Evolutionary conservation across 2,329 filamentous ascomycete genomes (phyloP), one percentile per base, ranked within the genome.

Genomic region (Penicillium palitans): DNA sequence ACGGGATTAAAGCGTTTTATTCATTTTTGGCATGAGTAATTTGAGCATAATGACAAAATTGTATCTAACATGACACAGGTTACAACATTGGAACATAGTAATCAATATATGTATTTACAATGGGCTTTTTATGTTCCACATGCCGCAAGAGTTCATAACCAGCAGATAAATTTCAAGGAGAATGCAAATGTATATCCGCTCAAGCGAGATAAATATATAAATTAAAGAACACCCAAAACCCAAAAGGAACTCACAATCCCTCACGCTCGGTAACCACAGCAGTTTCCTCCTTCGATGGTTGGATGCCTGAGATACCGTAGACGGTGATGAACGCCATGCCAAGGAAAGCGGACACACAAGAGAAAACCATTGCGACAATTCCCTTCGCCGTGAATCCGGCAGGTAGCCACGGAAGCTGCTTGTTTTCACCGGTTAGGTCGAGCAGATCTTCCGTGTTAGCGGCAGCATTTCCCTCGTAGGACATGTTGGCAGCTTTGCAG

Each of bases 341-440:
- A 7, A 90, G 65, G 49, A 92, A 78, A 2, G 89, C 91, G 17
- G 83, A 82, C 3, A 92, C 61, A 62, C 83, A 84, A 68, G 87
- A 90, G 69, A 93, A 90, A 2, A 87, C 87, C 64, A 95, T 75
- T 12, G 90, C 90, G 1, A 91, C 83, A 44, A 90, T 89, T 8
- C 90, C 91, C 37, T 82, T 81, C 0, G 86, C 73, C 0, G 87
- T 90, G 71, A 93, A 92, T 0, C 90, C 90, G 1, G 77, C 80
- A 0, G 90, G 89, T 17, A 93, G 70, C 44, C 77, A 80, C 0
- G 72, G 74, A 0, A 85, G 82, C 2, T 81, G 79, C 37, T 70
- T 74, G 56, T 87, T 87, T 71, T 89, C 78, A 10, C 87, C 88
- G 0, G 71, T 75, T 2, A 91, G 76, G 61, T 95, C 84, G 0